Evolutionary conservation across 768 basidiomycete species (phyloP).

Genomic region (Lepiota venenata): DNA sequence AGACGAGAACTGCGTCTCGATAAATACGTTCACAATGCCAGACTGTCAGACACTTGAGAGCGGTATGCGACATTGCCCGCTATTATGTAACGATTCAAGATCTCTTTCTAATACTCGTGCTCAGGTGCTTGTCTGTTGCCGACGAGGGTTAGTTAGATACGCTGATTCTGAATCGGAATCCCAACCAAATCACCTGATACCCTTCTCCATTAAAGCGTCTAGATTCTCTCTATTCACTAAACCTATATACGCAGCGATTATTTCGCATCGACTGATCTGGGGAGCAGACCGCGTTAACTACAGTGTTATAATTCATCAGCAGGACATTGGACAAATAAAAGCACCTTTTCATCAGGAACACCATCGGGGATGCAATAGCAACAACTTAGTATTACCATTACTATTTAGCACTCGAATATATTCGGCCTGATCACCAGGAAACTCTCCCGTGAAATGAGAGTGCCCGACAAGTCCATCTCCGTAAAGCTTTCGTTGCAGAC

Average conservation of each 20-base stretch:
- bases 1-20: constrained; percentile 58
- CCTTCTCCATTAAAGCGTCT: constrained; percentile 78
- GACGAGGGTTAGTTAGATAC: constrained; percentile 40
- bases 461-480: constrained; percentile 74
- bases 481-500: constrained; percentile 56
- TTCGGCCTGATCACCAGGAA: constrained; percentile 73
- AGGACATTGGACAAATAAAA: constrained; percentile 62
- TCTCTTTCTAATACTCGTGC: constrained; percentile 70
- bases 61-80: constrained; percentile 33
- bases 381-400: constrained; percentile 67
- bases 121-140: constrained; percentile 78
- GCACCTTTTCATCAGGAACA: constrained; percentile 57
- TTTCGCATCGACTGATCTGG: constrained; percentile 58
- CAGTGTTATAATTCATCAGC: constrained; percentile 70
- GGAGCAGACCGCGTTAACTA: constrained; percentile 48
- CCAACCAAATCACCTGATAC: constrained; percentile 37
- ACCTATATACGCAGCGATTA: constrained; percentile 69
- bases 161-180: neutral
- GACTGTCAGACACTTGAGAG: constrained; percentile 11
- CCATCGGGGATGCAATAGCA: constrained; percentile 66
- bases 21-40: constrained; percentile 72
- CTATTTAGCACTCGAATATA: constrained; percentile 71
- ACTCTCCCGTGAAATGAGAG: constrained; percentile 71
- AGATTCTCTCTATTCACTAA: constrained; percentile 68
- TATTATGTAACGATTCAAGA: constrained; percentile 60